Evolutionary conservation across 2,329 filamentous ascomycete genomes (phyloP).

Genomic region (Fusarium nematophilum): DNA sequence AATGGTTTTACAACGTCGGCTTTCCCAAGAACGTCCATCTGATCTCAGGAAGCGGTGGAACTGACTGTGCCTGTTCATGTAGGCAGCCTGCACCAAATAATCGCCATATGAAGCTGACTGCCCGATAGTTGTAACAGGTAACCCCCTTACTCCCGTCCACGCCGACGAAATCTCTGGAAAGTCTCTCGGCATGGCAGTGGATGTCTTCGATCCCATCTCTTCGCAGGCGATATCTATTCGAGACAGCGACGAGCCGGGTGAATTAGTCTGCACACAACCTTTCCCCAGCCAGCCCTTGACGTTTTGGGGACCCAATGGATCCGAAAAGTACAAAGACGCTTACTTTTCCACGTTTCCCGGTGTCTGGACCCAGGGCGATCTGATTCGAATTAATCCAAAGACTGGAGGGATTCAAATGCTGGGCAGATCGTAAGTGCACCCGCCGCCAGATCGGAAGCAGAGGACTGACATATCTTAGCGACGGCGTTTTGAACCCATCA

Average conservation of each 20-base stretch:
- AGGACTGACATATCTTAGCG: not conserved
- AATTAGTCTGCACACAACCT: slow-evolving; percentile 13
- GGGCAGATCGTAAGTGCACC: slow-evolving; percentile 3
- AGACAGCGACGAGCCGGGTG: not conserved
- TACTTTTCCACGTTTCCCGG: slow-evolving; percentile 1
- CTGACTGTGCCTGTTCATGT: too few relatives aligned
- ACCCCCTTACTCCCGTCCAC: not conserved
- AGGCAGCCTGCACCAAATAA: too few relatives aligned
- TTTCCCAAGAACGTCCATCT: too few relatives aligned
- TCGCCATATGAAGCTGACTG: too few relatives aligned
- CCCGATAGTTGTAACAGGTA: not conserved
- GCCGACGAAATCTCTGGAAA: slow-evolving; percentile 5
- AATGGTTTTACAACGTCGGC: too few relatives aligned
- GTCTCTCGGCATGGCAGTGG: slow-evolving; percentile 11
- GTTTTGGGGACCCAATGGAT: slow-evolving; percentile 3
- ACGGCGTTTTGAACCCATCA: slow-evolving; percentile 18
- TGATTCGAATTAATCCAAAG: not conserved
- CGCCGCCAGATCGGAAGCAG: not conserved
- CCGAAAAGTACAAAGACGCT: slow-evolving; percentile 4
- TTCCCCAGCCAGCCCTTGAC: slow-evolving; percentile 14
- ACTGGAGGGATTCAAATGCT: slow-evolving; percentile 4
- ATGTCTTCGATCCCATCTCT: slow-evolving; percentile 3
- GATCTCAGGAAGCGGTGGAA: too few relatives aligned
- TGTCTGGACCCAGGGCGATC: slow-evolving; percentile 12
- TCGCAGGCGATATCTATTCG: not conserved